Conservation (phyloP, 495 filamentous ascomycete species). For the Pseudevernia furfuracea region DNA sequence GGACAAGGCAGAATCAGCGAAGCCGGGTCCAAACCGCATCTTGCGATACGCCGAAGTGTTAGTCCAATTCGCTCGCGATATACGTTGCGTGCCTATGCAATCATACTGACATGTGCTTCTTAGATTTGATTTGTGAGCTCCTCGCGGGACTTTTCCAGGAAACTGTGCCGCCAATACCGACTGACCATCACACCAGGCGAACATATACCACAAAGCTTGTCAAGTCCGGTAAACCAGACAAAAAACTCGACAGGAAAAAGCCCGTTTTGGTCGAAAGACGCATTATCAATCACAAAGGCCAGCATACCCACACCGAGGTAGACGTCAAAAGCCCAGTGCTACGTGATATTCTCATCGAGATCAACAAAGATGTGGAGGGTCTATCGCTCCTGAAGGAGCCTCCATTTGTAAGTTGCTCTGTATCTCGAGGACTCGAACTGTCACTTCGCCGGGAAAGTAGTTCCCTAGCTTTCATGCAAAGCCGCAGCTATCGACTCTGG, state of each 20-base stretch:
- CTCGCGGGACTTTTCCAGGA: no score
- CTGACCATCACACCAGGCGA: neutral
- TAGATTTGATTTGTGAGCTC: constrained; percentile 13
- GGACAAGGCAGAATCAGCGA: constrained; percentile 2
- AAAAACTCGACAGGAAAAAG: constrained; percentile 19
- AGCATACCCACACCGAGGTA: constrained; percentile 23
- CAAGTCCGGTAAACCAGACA: constrained; percentile 16
- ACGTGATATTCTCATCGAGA: constrained; percentile 16
- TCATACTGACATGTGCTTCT: neutral
- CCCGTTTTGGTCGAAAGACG: constrained; percentile 24
- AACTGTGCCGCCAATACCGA: neutral
- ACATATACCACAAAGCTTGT: constrained; percentile 19
- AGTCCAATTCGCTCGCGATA: neutral
- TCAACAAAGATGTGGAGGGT: constrained; percentile 24
- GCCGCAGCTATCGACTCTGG: neutral
- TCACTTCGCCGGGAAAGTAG: neutral
- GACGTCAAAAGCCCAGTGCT: constrained; percentile 23
- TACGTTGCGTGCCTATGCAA: no score
- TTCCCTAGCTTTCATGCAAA: no score
- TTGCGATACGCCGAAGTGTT: constrained; percentile 19
- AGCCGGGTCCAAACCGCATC: constrained; percentile 10
- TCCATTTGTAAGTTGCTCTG: constrained; percentile 17
- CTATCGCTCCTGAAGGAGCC: constrained; percentile 25
- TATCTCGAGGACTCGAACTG: neutral
- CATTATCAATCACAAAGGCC: constrained; percentile 26